Evolutionary conservation across 345 rosid genomes (phyloP), one percentile per base, ranked within the genome.

Genomic region (Moringa oleifera): DNA sequence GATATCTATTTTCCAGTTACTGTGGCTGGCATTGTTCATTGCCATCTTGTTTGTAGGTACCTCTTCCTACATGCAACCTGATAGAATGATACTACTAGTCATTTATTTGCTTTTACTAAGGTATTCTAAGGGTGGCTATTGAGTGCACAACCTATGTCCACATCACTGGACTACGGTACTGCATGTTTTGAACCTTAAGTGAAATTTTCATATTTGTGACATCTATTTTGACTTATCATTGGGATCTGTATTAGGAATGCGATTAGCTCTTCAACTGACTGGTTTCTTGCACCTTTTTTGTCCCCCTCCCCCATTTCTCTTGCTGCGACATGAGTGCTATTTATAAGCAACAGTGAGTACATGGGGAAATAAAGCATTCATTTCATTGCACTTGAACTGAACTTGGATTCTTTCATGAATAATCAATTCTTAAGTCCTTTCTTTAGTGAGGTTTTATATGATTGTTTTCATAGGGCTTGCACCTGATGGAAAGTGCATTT

Each of bases 31-130:
- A 45, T 71, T 94, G 45, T 37, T 77, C 58, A 80, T 94, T 77
- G 80, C 87, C 74, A 63, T 94, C 84, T 81, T 91, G 86, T 90
- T 91, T 94, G 96, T 94, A 90, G 97, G 99, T 90, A 86, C 82
- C 97, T 75, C 76, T 78, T 78, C 86, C 71, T 71, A 57, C 71
- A 58, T 75, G 64, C 62, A 63, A 63, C 74, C 70, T 53, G 61
- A 54, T 68, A 18, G 47, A 41, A 41, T 41, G 13, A 41, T 41
- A 41, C 47, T 15, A 15, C 1, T n/a, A n/a, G 47, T 5, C 13
- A 4, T 41, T 7, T 41, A 41, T 7, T 20, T 23, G 12, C 7
- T 2, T 0, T 18, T 54, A 68, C 33, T 8, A 28, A 28, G 33
- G 21, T 58, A 18, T 63, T 28, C 23, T 56, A 2, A 36, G 25